Evolutionary conservation across 306 rosid genomes (phyloP).

Genomic region (Ochetophila trinervis): DNA sequence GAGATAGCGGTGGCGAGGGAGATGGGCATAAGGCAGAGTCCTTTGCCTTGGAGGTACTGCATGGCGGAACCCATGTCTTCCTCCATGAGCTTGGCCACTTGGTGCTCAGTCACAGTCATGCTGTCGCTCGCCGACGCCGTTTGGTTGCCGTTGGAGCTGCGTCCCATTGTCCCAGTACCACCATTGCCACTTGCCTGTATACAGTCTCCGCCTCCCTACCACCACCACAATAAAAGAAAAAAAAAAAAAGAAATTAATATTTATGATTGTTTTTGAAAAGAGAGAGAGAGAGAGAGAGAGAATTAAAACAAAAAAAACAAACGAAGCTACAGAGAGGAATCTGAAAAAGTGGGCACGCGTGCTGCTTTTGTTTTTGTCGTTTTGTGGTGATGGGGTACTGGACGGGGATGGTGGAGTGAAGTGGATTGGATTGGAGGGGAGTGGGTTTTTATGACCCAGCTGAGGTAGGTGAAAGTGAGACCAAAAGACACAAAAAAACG

Average conservation of each 20-base stretch:
- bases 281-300: background rate
- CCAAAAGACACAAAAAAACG: too few relatives aligned
- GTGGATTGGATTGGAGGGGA: background rate
- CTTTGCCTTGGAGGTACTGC: conserved; percentile 95
- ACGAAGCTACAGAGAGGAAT: conserved; percentile 50
- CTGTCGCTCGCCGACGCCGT: conserved; percentile 58
- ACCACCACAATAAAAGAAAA: too few relatives aligned
- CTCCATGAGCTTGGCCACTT: conserved; percentile 90
- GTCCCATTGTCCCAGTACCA: conserved; percentile 13
- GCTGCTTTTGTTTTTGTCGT: conserved; percentile 74
- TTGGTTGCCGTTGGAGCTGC: conserved; percentile 33
- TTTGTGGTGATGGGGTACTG: conserved; percentile 43
- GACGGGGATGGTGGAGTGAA: background rate
- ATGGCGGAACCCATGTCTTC: conserved; percentile 99
- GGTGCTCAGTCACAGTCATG: conserved; percentile 83
- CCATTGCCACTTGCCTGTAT: conserved; percentile 41
- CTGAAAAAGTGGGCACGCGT: conserved; percentile 81
- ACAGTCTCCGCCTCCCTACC: conserved; percentile 76
- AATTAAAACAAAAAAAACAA: too few relatives aligned
- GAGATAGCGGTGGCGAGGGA: conserved; percentile 92
- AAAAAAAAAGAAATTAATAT: conserved; percentile 8
- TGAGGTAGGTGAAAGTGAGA: too few relatives aligned
- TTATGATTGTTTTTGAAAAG: background rate
- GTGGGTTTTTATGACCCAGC: background rate
- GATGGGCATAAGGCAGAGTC: conserved; percentile 98